Conservation (phyloP, 768 basidiomycete species). For the Tulasnella sp. region DNA sequence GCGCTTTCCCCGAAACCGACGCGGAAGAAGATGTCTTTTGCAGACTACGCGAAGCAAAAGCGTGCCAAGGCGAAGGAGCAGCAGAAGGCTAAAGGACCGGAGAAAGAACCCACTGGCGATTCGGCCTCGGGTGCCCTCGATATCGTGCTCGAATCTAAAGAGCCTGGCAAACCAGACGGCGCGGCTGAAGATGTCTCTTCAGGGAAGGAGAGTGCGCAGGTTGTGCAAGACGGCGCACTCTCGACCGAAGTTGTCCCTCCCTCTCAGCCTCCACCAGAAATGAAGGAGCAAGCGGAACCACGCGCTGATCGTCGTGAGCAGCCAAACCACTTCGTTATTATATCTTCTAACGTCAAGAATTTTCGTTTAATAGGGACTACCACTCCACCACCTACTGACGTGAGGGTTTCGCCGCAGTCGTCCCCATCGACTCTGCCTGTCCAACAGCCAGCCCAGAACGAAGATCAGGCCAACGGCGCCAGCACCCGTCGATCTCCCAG, state of each 20-base stretch:
- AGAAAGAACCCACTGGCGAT: not conserved
- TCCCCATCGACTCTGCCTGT: not conserved
- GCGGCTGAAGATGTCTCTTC: not conserved
- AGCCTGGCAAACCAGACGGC: not conserved
- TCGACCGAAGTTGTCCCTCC: not conserved
- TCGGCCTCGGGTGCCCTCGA: not conserved
- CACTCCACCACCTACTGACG: not conserved
- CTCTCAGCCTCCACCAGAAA: not conserved
- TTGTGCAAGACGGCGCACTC: not conserved
- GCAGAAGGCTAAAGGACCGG: not conserved
- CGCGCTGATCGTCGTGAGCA: not conserved
- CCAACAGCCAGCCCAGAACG: not conserved
- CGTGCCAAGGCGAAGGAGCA: not conserved
- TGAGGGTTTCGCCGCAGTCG: not conserved
- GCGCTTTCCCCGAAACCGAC: constrained; percentile 3
- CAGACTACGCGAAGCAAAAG: not conserved
- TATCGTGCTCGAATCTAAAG: not conserved
- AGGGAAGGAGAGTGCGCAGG: not conserved
- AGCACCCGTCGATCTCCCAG: not conserved
- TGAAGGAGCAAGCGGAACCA: not conserved
- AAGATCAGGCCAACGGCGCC: not conserved
- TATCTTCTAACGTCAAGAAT: not conserved
- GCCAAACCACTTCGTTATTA: not conserved
- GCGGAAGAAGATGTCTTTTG: constrained; percentile 4
- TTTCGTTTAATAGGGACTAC: not conserved